Base-by-base conservation (phyloP, 2,329 filamentous ascomycete genomes). In the Teratosphaeria nubilosa region DNA sequence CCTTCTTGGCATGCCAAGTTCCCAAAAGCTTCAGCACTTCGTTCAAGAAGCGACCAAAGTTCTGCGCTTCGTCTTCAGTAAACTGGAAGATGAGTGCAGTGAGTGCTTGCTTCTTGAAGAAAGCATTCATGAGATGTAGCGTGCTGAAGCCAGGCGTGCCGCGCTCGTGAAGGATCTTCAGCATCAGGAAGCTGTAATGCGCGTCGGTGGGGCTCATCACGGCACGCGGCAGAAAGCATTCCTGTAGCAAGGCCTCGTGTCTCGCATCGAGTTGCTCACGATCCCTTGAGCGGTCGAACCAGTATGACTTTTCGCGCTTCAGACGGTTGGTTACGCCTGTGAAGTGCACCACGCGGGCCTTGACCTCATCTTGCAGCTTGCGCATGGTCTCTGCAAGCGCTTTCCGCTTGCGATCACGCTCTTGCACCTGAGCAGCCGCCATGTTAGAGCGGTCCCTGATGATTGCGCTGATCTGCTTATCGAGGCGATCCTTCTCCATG, bases 151-250 rank as follows among this genome's bases (percentile, higher is more conserved):
- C 89, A 0, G 90, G 86, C 0, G 90, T 87, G 22, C 89, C 90
- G 60, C 85, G 87, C 59, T 86, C 86, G 72, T 99, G 94, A 56
- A 99, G 81, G 66, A 90, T 90, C 67, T 89, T 91, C 68, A 97
- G 78, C 76, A 97, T 86, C 63, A 86, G 84, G 74, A 91, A 95
- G 57, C 85, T 87, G 75, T 90, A 99, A 65, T 95, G 90, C 0
- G 92, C 89, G 71, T 99, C 94, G 54, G 88, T 81, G 1, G 90
- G 84, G 0, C 91, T 96, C 31, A 96, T 78, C 27, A 94, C 80
- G 20, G 95, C 80, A 50, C 94, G 86, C 10, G 94, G 94, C n/a
- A 97, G 74, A 64, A 99, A 85, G 70, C 94, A 99, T 66, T 95
- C 86, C 73, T 97, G 91, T 10, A 99, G 81, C 20, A 99, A 76